phyloP scores from a whole-genome alignment of 2,329 filamentous ascomycete genomes.

The Apiospora kogelbergensis region DNA sequence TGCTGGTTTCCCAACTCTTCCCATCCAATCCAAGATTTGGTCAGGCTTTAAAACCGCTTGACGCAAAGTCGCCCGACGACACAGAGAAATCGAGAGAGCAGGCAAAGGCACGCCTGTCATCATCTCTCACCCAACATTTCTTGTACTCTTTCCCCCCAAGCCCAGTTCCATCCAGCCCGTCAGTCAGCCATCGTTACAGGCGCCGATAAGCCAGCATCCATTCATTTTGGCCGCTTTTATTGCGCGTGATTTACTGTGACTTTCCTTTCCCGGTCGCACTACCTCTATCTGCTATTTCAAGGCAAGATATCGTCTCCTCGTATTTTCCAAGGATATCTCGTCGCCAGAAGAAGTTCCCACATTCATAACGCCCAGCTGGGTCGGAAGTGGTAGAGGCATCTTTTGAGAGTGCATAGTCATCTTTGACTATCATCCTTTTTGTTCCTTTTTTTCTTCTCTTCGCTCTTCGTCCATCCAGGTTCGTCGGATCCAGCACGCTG shows the following conservation, averaged over 20 bases:
- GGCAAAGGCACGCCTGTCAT: not conserved
- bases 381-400: conserved; percentile 2
- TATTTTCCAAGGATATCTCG: conserved; percentile 11
- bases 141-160: not conserved
- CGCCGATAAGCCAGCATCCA: conserved; percentile 7
- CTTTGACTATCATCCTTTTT: not conserved
- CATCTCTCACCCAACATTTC: not conserved
- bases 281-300: conserved; percentile 10
- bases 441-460: not conserved
- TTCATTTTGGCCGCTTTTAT: conserved; percentile 4
- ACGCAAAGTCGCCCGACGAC: conserved; percentile 1
- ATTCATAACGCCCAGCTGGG: conserved; percentile 12
- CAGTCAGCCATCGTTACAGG: not conserved
- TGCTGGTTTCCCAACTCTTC: not conserved
- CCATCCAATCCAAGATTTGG: conserved; percentile 5
- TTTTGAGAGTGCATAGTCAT: conserved; percentile 8
- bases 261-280: conserved; percentile 11
- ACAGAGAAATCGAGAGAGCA: not conserved
- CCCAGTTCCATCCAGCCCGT: not conserved
- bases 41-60: not conserved
- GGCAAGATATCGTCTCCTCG: conserved; percentile 11
- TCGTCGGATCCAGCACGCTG: not conserved
- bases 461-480: not conserved
- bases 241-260: conserved; percentile 8
- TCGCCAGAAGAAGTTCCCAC: conserved; percentile 11